These are phyloP conservation scores for Iris macrosiphon DNA, from an alignment of 106 monocot genomes.

Conservation along the genomic window DNA sequence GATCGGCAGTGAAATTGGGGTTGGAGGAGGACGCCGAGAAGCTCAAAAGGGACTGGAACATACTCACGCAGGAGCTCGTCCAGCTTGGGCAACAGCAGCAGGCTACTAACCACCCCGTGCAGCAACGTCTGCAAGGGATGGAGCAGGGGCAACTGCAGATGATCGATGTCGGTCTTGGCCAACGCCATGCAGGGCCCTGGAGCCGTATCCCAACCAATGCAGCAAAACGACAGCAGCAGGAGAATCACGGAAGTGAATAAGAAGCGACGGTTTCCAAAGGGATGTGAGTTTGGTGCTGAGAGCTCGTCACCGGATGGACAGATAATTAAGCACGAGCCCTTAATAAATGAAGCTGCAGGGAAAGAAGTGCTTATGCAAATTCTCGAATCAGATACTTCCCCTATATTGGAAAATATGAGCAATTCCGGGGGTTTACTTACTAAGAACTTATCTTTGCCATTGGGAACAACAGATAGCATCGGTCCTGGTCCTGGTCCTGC, in stretches of 20 bases:
- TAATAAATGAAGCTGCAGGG: slow-evolving; percentile 66
- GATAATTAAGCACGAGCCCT: slow-evolving; percentile 52
- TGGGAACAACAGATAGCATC: slow-evolving; percentile 9
- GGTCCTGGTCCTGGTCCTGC: no score
- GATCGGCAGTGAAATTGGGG: slow-evolving; percentile 41
- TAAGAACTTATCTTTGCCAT: slow-evolving; percentile 15
- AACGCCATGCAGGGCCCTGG: slow-evolving; percentile 38
- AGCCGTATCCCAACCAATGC: slow-evolving; percentile 31
- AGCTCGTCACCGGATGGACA: slow-evolving; percentile 23
- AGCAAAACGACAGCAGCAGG: slow-evolving; percentile 26
- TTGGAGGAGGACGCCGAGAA: slow-evolving; percentile 44
- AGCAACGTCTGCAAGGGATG: slow-evolving; percentile 44
- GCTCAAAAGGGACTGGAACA: slow-evolving; percentile 51
- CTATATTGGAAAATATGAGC: slow-evolving; percentile 23
- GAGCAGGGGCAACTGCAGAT: slow-evolving; percentile 44
- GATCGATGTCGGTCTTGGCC: slow-evolving; percentile 42
- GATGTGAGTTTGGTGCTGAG: no score
- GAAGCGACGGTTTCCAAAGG: slow-evolving; percentile 36
- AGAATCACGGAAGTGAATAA: slow-evolving; percentile 26
- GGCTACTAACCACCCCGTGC: slow-evolving; percentile 30
- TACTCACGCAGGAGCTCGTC: slow-evolving; percentile 49
- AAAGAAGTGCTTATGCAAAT: slow-evolving; percentile 53
- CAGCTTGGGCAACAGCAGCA: slow-evolving; percentile 54
- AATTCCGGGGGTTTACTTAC: slow-evolving; percentile 21
- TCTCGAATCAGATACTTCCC: slow-evolving; percentile 33